These are phyloP conservation scores for Hordeum pubiflorum DNA, from an alignment of 202 grass and related monocot species.

Conservation along the genomic window DNA sequence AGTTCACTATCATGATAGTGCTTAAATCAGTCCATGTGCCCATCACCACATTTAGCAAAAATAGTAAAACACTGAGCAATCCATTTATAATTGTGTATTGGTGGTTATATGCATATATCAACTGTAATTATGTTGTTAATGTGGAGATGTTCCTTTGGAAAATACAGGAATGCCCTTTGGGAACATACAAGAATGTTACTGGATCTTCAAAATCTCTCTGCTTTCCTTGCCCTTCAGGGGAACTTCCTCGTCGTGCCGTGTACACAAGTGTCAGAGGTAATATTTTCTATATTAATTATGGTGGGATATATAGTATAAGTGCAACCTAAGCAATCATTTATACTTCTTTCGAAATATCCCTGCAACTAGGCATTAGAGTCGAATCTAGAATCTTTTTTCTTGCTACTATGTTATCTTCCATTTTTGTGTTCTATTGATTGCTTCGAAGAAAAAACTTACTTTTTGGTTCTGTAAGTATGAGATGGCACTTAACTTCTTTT, in stretches of 20 bases:
- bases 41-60: neutral
- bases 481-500: neutral
- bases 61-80: constrained; percentile 8
- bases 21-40: neutral
- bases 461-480: constrained; percentile 1
- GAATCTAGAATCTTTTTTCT: neutral
- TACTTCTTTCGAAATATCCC: constrained; percentile 4
- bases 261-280: constrained; percentile 77
- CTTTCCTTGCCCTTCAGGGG: constrained; percentile 55
- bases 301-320: neutral
- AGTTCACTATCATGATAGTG: neutral
- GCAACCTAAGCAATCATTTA: neutral
- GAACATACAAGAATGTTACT: constrained; percentile 96
- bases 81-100: neutral
- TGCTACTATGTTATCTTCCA: neutral
- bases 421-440: neutral
- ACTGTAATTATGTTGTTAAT: neutral
- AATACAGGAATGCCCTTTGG: constrained; percentile 89
- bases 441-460: neutral
- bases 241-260: constrained; percentile 74
- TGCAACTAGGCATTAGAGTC: neutral
- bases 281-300: constrained; percentile 12
- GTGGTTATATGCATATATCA: neutral
- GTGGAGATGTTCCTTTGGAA: constrained; percentile 9
- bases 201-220: constrained; percentile 92